phyloP scores from a whole-genome alignment of 2,329 filamentous ascomycete genomes.

The Diplodia sapinea region DNA sequence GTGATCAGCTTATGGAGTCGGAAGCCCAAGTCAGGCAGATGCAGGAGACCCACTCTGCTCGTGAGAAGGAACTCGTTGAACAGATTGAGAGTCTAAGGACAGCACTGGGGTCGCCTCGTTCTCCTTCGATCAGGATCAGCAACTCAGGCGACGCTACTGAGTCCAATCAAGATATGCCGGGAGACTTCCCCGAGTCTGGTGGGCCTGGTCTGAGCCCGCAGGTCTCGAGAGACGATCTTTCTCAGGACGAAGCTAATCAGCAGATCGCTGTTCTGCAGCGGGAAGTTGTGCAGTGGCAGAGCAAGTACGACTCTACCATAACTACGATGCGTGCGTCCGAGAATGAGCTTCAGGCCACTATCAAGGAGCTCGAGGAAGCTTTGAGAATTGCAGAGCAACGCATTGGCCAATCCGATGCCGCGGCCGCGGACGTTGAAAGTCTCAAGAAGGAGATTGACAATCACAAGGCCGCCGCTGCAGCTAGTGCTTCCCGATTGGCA shows the following conservation, averaged over 20 bases:
- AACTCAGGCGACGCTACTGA: background rate
- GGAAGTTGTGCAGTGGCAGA: slow-evolving; percentile 76
- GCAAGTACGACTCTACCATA: slow-evolving; percentile 74
- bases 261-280: slow-evolving; percentile 69
- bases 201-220: slow-evolving; percentile 35
- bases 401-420: slow-evolving; percentile 36
- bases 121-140: slow-evolving; percentile 31
- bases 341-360: slow-evolving; percentile 71
- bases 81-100: slow-evolving; percentile 73
- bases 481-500: slow-evolving; percentile 71
- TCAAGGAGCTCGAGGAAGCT: slow-evolving; percentile 74
- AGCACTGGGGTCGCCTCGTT: slow-evolving; percentile 51
- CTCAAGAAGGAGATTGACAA: slow-evolving; percentile 79
- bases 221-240: slow-evolving; percentile 37
- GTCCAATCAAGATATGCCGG: slow-evolving; percentile 40
- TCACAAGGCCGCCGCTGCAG: slow-evolving; percentile 75
- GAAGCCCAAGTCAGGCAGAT: slow-evolving; percentile 77
- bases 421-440: slow-evolving; percentile 53
- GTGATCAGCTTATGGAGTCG: slow-evolving; percentile 84
- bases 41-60: slow-evolving; percentile 71
- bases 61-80: slow-evolving; percentile 74
- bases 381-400: slow-evolving; percentile 48
- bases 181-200: slow-evolving; percentile 48
- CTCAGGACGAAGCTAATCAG: slow-evolving; percentile 50
- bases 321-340: slow-evolving; percentile 75